phyloP scores from a whole-genome alignment of 2,329 filamentous ascomycete species.

The Alternaria gaisen region DNA sequence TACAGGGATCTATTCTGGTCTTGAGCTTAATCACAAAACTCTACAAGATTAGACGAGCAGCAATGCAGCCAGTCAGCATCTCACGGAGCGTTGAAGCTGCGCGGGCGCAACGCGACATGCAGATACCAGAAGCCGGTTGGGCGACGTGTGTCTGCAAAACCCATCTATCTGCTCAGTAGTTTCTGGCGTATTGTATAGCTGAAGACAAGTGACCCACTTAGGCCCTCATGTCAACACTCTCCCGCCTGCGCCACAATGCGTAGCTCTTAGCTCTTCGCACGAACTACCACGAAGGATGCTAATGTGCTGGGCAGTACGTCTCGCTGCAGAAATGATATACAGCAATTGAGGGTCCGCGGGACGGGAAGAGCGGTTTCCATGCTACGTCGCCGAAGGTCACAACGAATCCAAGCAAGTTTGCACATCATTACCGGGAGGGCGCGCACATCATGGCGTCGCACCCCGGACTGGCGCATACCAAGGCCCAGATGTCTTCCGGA shows the following conservation, averaged over 20 bases:
- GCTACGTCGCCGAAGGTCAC: constrained; percentile 26
- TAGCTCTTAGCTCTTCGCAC: constrained; percentile 3
- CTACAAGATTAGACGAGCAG: constrained; percentile 34
- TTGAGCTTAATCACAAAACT: constrained; percentile 14
- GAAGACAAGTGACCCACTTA: not conserved
- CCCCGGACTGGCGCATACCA: constrained; percentile 17
- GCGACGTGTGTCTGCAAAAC: not conserved
- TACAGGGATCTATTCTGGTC: constrained; percentile 16
- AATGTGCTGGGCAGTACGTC: constrained; percentile 6
- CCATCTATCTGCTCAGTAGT: not conserved
- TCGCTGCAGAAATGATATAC: constrained; percentile 19
- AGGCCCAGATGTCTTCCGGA: constrained; percentile 5
- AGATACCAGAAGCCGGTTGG: not conserved
- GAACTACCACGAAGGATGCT: constrained; percentile 4
- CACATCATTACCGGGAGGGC: constrained; percentile 26
- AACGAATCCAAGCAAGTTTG: constrained; percentile 21
- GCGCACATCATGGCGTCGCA: constrained; percentile 21
- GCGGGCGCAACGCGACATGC: constrained; percentile 1
- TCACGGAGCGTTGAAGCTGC: constrained; percentile 8
- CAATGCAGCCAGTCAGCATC: constrained; percentile 23
- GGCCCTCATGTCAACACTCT: not conserved
- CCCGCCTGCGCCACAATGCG: constrained; percentile 6
- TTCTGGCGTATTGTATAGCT: not conserved
- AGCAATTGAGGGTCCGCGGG: constrained; percentile 12
- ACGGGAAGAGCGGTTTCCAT: constrained; percentile 14